Base-by-base conservation (phyloP, 2,329 filamentous ascomycete species). In the Fusarium sp. region DNA sequence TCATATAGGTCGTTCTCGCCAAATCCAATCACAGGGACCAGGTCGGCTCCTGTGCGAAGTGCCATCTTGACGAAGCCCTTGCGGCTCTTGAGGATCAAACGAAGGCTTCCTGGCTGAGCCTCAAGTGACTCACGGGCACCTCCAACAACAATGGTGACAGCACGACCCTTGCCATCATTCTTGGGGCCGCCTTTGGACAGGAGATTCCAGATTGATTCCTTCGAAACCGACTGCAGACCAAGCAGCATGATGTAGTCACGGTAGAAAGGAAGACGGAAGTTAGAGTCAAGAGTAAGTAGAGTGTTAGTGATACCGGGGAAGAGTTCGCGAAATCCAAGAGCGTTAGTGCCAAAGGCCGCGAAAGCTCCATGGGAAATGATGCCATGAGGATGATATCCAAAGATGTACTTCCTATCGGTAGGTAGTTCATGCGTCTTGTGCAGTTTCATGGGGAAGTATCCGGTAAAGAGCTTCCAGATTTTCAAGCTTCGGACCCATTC, bases 321-420 rank as follows among this genome's bases (percentile, higher is more conserved):
- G 63, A 97, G 88, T 56, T 92, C 88, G 1, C 88, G 85, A 77
- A 97, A 98, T 0, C 93, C 93, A 1, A 97, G 85, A 0, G 93
- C 93, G 72, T 97, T 94, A 1, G 95, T 98, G 6, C 86, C 92
- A 75, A 98, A 98, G 7, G 94, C 92, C 7, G 89, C 92, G 81
- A 95, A 97, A 1, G 94, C 95, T n/a, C 95, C 96, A 73, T 97
- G 93, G 7, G 92, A 96, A 74, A 99, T 97, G 78, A 99, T 98
- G 23, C 96, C 95, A 76, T 99, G 96, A 0, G 96, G 96, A 74
- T 98, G 96, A 78, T 98, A 98, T 43, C 95, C 95, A 73, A 99
- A 94, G 66, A 99, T 94, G 81, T 98, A 99, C 79, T 97, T 97
- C 65, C 94, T 86, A 2, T 91, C 93, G 0, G 93, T 86, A 21